Percentiles rank a stretch among this genome's conserved stretches.
Evolutionary conservation across 306 rosid species (phyloP).

Genomic region (Elaeagnus macrophylla): DNA sequence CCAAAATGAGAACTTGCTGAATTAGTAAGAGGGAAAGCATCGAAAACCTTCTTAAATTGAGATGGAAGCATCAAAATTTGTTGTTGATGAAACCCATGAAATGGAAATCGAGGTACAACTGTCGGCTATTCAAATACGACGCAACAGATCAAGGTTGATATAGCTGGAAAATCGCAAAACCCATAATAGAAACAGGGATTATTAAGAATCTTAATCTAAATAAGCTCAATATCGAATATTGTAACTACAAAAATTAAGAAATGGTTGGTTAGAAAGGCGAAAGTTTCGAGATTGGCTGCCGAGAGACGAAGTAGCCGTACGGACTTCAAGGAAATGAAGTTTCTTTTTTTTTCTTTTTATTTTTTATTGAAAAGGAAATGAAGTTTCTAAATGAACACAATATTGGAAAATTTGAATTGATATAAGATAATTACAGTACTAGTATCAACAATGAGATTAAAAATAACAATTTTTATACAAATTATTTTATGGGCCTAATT

Average conservation of each 20-base stretch:
- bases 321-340: constrained; percentile 13
- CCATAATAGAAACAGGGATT: constrained; percentile 3
- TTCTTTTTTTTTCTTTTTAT: no score
- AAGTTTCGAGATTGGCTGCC: constrained; percentile 11
- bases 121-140: no score
- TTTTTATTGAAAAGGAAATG: no score
- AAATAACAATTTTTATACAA: no score
- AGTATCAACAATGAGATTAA: no score
- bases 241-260: constrained; percentile 3
- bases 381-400: no score
- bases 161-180: constrained; percentile 17
- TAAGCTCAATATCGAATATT: background rate
- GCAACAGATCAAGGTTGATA: no score
- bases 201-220: background rate
- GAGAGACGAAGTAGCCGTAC: constrained; percentile 22
- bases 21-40: constrained; percentile 18
- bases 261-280: constrained; percentile 5
- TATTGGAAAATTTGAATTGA: no score
- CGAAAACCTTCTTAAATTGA: constrained; percentile 34
- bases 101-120: constrained; percentile 20
- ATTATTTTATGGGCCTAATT: no score
- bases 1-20: constrained; percentile 22
- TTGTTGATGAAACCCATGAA: constrained; percentile 14
- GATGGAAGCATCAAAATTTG: constrained; percentile 33
- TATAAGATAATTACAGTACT: no score